These are phyloP conservation scores for Sporothrix euskadiensis DNA, from an alignment of 2,329 filamentous ascomycete genomes.

Conservation along the genomic window DNA sequence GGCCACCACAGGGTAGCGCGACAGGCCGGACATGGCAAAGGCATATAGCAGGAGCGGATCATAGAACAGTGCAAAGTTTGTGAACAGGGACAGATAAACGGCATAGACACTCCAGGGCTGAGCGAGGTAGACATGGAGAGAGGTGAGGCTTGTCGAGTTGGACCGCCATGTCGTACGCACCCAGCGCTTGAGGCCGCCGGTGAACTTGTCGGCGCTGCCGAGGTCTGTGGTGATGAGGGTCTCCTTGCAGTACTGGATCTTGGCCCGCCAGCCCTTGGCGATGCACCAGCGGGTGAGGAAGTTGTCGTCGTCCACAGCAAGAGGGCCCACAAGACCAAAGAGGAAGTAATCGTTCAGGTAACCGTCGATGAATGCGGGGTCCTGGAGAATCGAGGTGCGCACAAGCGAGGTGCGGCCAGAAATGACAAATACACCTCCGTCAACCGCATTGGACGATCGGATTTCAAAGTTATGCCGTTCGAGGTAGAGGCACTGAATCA, in stretches of 20 bases:
- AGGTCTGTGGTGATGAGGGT: conserved; percentile 55
- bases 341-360: conserved; percentile 56
- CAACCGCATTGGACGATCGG: conserved; percentile 55
- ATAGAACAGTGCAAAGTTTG: conserved; percentile 58
- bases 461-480: conserved; percentile 65
- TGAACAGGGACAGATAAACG: conserved; percentile 55
- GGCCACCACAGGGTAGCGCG: background rate
- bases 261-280: conserved; percentile 52
- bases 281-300: conserved; percentile 58
- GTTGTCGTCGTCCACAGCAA: conserved; percentile 63
- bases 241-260: conserved; percentile 54
- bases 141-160: conserved; percentile 52
- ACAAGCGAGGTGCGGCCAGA: conserved; percentile 56
- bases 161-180: conserved; percentile 59
- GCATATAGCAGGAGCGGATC: conserved; percentile 49
- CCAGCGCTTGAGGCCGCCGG: conserved; percentile 58
- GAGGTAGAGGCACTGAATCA: conserved; percentile 60
- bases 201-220: conserved; percentile 50
- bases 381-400: conserved; percentile 52
- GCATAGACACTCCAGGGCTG: conserved; percentile 57
- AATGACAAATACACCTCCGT: conserved; percentile 60
- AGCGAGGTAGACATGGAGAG: conserved; percentile 42
- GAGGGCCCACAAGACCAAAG: conserved; percentile 45
- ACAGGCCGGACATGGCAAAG: conserved; percentile 30
- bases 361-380: conserved; percentile 44